Evolutionary conservation across 176 grass and related monocot genomes (phyloP).

Genomic region (Oryza punctata): DNA sequence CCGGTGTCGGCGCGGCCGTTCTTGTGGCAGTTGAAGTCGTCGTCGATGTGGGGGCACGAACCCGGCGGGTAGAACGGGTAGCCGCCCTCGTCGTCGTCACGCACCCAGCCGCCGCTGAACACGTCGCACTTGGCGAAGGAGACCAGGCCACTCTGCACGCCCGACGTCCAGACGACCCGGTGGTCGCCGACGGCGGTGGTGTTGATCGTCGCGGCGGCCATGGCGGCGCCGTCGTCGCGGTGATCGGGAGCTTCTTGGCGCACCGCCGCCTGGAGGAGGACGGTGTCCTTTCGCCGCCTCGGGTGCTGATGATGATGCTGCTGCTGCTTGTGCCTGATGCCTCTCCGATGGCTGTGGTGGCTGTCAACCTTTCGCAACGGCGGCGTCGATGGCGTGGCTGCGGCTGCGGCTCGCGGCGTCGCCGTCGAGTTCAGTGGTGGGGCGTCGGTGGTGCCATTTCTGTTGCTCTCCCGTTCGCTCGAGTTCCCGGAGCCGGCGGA

Average conservation of each 20-base stretch:
- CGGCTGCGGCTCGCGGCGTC: not conserved
- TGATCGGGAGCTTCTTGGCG: not conserved
- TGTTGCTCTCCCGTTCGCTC: not conserved
- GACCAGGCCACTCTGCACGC: conserved; percentile 27
- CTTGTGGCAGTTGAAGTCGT: conserved; percentile 89
- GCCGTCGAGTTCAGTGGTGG: not conserved
- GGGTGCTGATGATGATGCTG: not conserved
- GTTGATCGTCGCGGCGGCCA: not conserved
- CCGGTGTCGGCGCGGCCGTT: conserved; percentile 69
- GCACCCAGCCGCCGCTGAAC: conserved; percentile 76
- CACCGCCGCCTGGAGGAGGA: not conserved
- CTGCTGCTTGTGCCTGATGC: conserved; percentile 12
- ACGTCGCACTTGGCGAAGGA: conserved; percentile 60
- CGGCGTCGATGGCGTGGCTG: not conserved
- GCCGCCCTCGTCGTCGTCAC: conserved; percentile 44
- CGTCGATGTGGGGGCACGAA: conserved; percentile 67
- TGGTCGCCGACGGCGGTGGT: conserved; percentile 14
- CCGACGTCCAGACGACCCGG: conserved; percentile 37
- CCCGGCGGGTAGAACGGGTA: conserved; percentile 55
- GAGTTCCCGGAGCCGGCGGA: not conserved
- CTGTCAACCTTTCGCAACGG: conserved; percentile 13
- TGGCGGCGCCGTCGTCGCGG: not conserved
- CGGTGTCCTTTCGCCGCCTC: conserved; percentile 31
- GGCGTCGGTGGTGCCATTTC: not conserved
- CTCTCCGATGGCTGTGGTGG: conserved; percentile 26